phyloP scores from a whole-genome alignment of 2,329 filamentous ascomycete genomes.

The Cladobotryum protrusum region DNA sequence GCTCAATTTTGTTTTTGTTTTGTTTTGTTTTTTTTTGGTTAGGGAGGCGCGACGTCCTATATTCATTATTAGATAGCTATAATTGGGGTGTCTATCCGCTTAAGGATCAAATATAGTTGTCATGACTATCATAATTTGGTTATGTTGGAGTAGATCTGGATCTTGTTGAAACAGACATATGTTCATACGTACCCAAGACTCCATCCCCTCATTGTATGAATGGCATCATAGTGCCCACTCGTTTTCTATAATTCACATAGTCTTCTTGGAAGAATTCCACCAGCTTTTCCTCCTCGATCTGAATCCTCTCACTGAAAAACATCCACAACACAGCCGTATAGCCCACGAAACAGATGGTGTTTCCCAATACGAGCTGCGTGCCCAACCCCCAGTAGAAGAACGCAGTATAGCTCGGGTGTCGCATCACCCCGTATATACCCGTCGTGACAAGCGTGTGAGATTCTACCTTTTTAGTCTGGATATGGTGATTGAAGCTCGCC shows the following conservation, averaged over 20 bases:
- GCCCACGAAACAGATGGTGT: slow-evolving; percentile 66
- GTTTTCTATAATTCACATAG: slow-evolving; percentile 66
- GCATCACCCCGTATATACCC: slow-evolving; percentile 68
- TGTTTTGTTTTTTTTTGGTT: too few species aligned
- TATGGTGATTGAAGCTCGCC: slow-evolving; percentile 83
- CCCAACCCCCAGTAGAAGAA: slow-evolving; percentile 99
- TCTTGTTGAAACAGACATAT: too few species aligned
- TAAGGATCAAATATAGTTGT: too few species aligned
- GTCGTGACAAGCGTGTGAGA: slow-evolving; percentile 76
- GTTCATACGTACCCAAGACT: too few species aligned
- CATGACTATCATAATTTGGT: too few species aligned
- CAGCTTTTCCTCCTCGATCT: slow-evolving; percentile 70
- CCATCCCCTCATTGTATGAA: slow-evolving; percentile 38
- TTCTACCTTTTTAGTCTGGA: slow-evolving; percentile 62
- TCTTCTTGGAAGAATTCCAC: slow-evolving; percentile 78
- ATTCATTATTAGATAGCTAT: too few species aligned
- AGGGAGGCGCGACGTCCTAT: too few species aligned
- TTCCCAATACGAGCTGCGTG: slow-evolving; percentile 85
- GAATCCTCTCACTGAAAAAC: slow-evolving; percentile 74
- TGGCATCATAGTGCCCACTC: slow-evolving; percentile 73
- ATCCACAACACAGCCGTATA: slow-evolving; percentile 74
- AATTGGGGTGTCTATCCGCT: too few species aligned
- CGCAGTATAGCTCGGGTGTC: slow-evolving; percentile 93
- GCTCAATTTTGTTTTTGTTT: background rate
- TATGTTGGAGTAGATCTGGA: too few species aligned